Conservation (phyloP, 2,329 filamentous ascomycete genomes). For the Ophiostoma sp. region DNA sequence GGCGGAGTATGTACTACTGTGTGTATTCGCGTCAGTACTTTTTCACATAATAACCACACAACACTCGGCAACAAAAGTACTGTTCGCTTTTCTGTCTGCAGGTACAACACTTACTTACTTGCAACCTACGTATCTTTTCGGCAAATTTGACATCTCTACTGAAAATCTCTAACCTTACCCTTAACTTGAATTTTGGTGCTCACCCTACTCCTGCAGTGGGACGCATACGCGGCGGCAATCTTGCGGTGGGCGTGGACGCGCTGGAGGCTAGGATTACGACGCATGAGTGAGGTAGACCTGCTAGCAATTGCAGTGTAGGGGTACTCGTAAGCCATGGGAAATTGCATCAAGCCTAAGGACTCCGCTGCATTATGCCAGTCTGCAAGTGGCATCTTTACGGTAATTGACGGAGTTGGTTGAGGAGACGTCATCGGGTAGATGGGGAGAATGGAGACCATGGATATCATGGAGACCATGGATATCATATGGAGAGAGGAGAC, state of each 20-base stretch:
- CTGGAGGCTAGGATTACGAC: background rate
- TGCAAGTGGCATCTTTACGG: background rate
- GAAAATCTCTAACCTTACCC: no score
- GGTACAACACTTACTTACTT: no score
- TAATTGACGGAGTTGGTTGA: background rate
- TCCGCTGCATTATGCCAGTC: background rate
- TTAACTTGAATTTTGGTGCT: no score
- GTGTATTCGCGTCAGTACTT: background rate
- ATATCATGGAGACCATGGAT: background rate
- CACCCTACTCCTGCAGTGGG: no score
- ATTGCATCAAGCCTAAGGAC: background rate
- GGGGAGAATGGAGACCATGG: background rate
- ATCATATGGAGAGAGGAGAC: background rate
- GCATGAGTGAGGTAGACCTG: background rate
- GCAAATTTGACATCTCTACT: no score
- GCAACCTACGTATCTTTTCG: no score
- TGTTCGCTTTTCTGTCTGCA: background rate
- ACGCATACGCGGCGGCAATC: conserved; percentile 12
- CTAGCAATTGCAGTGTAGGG: background rate
- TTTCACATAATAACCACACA: background rate
- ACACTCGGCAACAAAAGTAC: background rate
- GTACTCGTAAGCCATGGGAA: background rate
- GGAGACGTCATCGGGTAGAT: background rate
- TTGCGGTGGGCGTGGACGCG: background rate
- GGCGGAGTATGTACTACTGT: background rate